A percentile compares a stretch with the other conserved stretches of the same genome.
Conservation (phyloP, 228 moss, liverwort and hornwort genomes). For the Sphagnum magellanicum region DNA sequence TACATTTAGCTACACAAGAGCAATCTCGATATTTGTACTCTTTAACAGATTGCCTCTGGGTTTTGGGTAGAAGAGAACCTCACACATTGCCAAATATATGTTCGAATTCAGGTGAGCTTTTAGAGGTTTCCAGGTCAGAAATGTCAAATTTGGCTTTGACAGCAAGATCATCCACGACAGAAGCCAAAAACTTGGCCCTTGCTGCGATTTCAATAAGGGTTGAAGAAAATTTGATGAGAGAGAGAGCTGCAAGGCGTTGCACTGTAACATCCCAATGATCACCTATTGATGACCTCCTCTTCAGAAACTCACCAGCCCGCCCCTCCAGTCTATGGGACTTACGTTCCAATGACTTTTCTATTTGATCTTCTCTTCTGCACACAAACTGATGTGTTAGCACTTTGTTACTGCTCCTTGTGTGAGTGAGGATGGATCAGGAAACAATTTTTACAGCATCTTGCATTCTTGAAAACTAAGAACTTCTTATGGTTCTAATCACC, state of each 20-base stretch:
- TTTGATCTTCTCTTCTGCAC: neutral
- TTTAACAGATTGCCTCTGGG: neutral
- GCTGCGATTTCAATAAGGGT: constrained; percentile 77
- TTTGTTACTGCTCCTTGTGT: no score
- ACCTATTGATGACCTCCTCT: constrained; percentile 36
- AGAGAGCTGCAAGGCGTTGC: constrained; percentile 66
- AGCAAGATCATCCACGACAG: constrained; percentile 56
- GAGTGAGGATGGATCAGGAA: no score
- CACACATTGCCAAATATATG: constrained; percentile 28
- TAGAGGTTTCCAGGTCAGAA: constrained; percentile 8
- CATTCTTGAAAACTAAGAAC: no score
- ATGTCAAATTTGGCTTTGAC: constrained; percentile 51
- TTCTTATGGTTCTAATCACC: no score
- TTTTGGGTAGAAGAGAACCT: neutral
- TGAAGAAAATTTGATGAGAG: constrained; percentile 81
- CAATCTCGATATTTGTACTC: neutral
- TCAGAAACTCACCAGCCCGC: constrained; percentile 28
- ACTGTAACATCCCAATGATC: constrained; percentile 47
- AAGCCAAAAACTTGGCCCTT: constrained; percentile 61
- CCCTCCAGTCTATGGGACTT: constrained; percentile 30
- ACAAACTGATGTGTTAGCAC: neutral
- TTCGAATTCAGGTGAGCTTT: constrained; percentile 31
- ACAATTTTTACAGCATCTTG: no score
- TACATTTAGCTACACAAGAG: neutral
- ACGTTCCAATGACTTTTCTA: constrained; percentile 16